Conservation (phyloP, 1,284 basidiomycete genomes). For the Moesziomyces aphidis region DNA sequence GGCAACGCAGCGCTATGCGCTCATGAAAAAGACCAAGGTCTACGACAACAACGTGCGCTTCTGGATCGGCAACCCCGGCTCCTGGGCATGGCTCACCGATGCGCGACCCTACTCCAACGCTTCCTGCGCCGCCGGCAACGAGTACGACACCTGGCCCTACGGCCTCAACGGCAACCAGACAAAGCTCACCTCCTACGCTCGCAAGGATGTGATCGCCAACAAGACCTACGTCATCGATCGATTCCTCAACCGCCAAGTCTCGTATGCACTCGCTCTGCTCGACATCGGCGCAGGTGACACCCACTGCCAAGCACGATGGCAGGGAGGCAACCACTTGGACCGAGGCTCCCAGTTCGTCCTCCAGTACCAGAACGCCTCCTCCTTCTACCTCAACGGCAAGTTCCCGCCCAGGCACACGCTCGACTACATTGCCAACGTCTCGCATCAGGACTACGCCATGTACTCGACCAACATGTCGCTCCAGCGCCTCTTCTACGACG, state of each 20-base stretch:
- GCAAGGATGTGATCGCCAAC: slow-evolving; percentile 31
- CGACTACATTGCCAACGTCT: slow-evolving; percentile 45
- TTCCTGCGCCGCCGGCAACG: slow-evolving; percentile 29
- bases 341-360: slow-evolving; percentile 39
- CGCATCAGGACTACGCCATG: slow-evolving; percentile 58
- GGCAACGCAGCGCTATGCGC: slow-evolving; percentile 53
- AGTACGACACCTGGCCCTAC: slow-evolving; percentile 62
- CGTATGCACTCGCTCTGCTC: slow-evolving; percentile 53
- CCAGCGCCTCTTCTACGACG: slow-evolving; percentile 45
- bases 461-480: slow-evolving; percentile 44
- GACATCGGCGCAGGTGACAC: slow-evolving; percentile 51
- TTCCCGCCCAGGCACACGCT: slow-evolving; percentile 50
- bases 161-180: slow-evolving; percentile 57
- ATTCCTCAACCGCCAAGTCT: slow-evolving; percentile 47
- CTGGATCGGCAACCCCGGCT: slow-evolving; percentile 59
- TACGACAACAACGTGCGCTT: slow-evolving; percentile 56
- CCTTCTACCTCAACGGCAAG: slow-evolving; percentile 32
- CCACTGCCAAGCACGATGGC: slow-evolving; percentile 50
- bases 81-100: slow-evolving; percentile 59
- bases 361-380: slow-evolving; percentile 41
- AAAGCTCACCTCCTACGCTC: slow-evolving; percentile 34
- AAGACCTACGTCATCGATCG: slow-evolving; percentile 48
- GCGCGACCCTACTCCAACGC: slow-evolving; percentile 43
- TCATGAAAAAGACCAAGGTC: slow-evolving; percentile 45
- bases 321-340: slow-evolving; percentile 63